phyloP scores from a whole-genome alignment of 202 grass and related monocot species.

The Digitaria exilis region DNA sequence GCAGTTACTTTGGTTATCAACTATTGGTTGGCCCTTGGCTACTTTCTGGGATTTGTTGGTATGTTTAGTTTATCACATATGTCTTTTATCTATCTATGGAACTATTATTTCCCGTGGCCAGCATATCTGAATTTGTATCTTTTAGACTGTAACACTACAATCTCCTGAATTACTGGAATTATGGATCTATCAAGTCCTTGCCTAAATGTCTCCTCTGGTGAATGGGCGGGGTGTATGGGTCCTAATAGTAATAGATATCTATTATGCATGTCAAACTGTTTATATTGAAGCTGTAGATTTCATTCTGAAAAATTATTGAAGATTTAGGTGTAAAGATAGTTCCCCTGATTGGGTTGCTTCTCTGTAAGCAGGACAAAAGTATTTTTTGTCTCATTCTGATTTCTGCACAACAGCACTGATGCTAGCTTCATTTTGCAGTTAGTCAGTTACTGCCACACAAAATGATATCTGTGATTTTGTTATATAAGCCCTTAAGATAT shows the following conservation, averaged over 20 bases:
- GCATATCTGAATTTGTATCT: conserved; percentile 2
- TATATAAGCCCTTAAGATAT: conserved; percentile 14
- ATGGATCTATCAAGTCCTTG: neutral
- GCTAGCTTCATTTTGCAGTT: neutral
- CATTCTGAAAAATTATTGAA: too few species aligned
- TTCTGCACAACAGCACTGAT: neutral
- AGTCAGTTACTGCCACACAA: neutral
- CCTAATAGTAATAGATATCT: too few species aligned
- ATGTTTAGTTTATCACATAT: conserved; percentile 33
- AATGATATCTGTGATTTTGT: conserved; percentile 26
- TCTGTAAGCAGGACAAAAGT: neutral
- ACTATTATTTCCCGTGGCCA: neutral
- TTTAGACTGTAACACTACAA: conserved; percentile 7
- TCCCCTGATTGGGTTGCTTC: neutral
- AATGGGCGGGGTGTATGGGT: too few species aligned
- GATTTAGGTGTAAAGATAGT: neutral
- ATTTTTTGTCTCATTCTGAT: neutral
- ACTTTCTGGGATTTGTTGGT: conserved; percentile 86
- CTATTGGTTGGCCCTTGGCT: conserved; percentile 70
- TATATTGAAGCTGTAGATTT: too few species aligned
- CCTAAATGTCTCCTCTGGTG: neutral
- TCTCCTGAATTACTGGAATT: neutral
- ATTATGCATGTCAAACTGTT: too few species aligned
- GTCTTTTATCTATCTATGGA: neutral
- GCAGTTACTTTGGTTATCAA: conserved; percentile 74